These are phyloP conservation scores for Monosporozyma servazzii DNA, from an alignment of 805 yeast species.

Conservation along the genomic window DNA sequence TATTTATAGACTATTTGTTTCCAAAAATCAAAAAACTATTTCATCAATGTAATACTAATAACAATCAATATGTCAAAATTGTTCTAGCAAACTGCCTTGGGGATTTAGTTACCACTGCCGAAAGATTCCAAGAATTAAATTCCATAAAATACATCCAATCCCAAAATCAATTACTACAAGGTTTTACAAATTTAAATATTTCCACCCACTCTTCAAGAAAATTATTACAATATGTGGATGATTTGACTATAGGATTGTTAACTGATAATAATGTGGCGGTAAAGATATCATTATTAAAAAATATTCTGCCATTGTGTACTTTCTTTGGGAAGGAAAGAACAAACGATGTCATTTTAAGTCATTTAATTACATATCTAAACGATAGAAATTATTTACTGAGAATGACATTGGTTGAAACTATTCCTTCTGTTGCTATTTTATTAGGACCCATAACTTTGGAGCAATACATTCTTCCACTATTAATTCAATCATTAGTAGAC, in stretches of 20 bases:
- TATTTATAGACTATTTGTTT: slow-evolving; percentile 74
- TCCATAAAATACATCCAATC: slow-evolving; percentile 16
- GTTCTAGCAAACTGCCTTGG: slow-evolving; percentile 70
- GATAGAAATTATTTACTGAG: slow-evolving; percentile 63
- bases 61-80: slow-evolving; percentile 43
- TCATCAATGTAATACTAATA: slow-evolving; percentile 32
- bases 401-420: slow-evolving; percentile 59
- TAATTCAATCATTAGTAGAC: slow-evolving; percentile 76
- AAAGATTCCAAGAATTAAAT: slow-evolving; percentile 54
- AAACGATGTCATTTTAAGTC: slow-evolving; percentile 81
- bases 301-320: slow-evolving; percentile 68
- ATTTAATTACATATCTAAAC: slow-evolving; percentile 82
- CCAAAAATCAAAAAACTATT: slow-evolving; percentile 53
- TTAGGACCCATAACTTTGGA: slow-evolving; percentile 78
- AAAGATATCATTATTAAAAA: slow-evolving; percentile 55
- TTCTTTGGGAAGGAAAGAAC: slow-evolving; percentile 83
- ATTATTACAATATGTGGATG: slow-evolving; percentile 43
- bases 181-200: slow-evolving; percentile 13
- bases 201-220: slow-evolving; percentile 17
- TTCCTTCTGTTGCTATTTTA: slow-evolving; percentile 65
- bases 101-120: slow-evolving; percentile 53
- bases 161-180: slow-evolving; percentile 6
- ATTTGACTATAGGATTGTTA: slow-evolving; percentile 51
- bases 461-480: slow-evolving; percentile 76
- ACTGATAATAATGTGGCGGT: slow-evolving; percentile 64